phyloP scores from a whole-genome alignment of 2,329 filamentous ascomycete species.

The Ophiostoma triangulosporum region DNA sequence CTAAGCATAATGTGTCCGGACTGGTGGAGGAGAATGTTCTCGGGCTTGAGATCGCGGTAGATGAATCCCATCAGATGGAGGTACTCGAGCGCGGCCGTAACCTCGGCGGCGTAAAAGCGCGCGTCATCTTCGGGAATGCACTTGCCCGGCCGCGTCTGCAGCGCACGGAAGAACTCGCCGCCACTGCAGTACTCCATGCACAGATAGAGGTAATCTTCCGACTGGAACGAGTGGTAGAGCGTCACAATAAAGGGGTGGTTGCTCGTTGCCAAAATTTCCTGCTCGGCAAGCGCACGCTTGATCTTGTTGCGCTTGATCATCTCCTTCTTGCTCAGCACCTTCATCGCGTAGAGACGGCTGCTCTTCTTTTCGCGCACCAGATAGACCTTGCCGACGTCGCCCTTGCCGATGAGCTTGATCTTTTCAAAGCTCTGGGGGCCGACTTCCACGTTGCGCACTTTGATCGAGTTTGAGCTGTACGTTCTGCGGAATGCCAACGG shows the following conservation, averaged over 20 bases:
- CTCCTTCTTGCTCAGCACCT: conserved; percentile 95
- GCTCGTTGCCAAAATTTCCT: conserved; percentile 94
- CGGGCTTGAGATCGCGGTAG: conserved; percentile 92
- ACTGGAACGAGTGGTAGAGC: conserved; percentile 97
- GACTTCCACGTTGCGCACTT: conserved; percentile 93
- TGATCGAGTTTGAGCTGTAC: conserved; percentile 98
- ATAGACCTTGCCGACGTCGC: conserved; percentile 97
- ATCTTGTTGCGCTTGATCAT: conserved; percentile 99
- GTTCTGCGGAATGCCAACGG: conserved; percentile 76
- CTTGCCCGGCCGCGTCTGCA: conserved; percentile 93
- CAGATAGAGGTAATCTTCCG: conserved; percentile 95
- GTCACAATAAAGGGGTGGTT: conserved; percentile 99
- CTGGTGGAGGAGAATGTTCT: conserved; percentile 95
- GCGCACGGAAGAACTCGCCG: conserved; percentile 91
- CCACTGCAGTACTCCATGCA: conserved; percentile 99
- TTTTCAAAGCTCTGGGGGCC: conserved; percentile 95
- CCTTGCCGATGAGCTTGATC: conserved; percentile 98
- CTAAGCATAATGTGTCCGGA: conserved; percentile 99
- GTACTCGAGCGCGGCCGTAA: conserved; percentile 91
- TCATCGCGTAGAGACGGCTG: conserved; percentile 91
- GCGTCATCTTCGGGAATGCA: conserved; percentile 95
- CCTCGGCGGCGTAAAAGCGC: conserved; percentile 92
- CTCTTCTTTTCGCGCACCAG: conserved; percentile 97
- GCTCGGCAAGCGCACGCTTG: conserved; percentile 91
- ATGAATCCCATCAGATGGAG: conserved; percentile 99